Evolutionary conservation across 1,139 yeast species (phyloP), one percentile per base, ranked within the genome.

Genomic region (Eremothecium sinecaudum): DNA sequence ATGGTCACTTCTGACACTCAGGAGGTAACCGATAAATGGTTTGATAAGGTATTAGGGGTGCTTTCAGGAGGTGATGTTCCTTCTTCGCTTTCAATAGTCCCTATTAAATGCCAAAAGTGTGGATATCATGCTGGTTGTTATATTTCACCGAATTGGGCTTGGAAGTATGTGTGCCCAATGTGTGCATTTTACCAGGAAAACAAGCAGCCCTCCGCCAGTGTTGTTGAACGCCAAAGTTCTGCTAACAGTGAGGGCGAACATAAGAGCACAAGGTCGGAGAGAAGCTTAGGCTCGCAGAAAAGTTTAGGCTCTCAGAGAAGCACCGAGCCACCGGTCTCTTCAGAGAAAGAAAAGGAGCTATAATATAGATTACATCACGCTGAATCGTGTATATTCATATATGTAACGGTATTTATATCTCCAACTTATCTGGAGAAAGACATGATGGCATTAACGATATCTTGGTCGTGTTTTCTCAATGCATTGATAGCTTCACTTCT

Each of bases 371-470:
- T n/a, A n/a, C n/a, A n/a, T n/a, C n/a, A n/a, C n/a, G n/a, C n/a
- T n/a, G n/a, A n/a, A n/a, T n/a, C n/a, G n/a, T n/a, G n/a, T n/a
- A n/a, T n/a, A n/a, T n/a, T n/a, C n/a, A n/a, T n/a, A n/a, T n/a
- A n/a, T n/a, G n/a, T n/a, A n/a, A n/a, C n/a, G n/a, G n/a, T n/a
- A n/a, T n/a, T n/a, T n/a, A n/a, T n/a, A n/a, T n/a, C n/a, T n/a
- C 21, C 27, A 28, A 25, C 37, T 44, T 7, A 52, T 38, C 51
- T 53, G 28, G 90, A 75, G 62, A 87, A 71, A 50, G 83, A 81
- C 93, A 87, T 83, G 61, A 87, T 83, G 50, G 96, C 90, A 61
- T 86, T 87, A 62, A 90, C 96, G 67, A 90, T 78, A 63, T 90
- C 97, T 64, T 90, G 86, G 56, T 83, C 74, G 71, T 87, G 87